Conservation (phyloP, 495 filamentous ascomycete species). For the Tuber umbilicatum region DNA sequence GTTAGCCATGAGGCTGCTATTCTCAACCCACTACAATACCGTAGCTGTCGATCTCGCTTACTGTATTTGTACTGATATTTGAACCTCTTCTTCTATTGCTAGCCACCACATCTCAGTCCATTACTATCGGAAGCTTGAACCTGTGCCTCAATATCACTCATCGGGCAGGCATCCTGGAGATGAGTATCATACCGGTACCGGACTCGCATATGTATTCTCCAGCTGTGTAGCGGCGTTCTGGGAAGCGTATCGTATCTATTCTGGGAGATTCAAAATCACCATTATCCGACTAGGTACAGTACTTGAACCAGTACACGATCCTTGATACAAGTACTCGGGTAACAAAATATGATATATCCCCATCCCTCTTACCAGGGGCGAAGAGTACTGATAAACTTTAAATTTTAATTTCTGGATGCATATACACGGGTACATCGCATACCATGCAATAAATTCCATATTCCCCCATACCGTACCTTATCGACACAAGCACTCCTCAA, state of each 20-base stretch:
- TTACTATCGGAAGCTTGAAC: not conserved
- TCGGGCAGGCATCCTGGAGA: not conserved
- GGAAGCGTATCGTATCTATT: not conserved
- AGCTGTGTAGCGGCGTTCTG: not conserved
- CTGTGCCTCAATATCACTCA: not conserved
- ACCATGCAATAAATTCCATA: not conserved
- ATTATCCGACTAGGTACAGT: no score
- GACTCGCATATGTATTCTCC: not conserved
- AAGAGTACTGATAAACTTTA: no score
- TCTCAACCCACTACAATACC: not conserved
- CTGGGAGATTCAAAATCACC: not conserved
- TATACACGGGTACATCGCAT: not conserved
- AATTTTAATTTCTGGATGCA: not conserved
- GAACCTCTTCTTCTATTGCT: conserved; percentile 5
- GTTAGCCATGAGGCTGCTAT: not conserved
- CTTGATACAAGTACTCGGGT: not conserved
- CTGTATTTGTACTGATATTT: conserved; percentile 15
- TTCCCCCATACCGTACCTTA: not conserved
- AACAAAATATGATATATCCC: no score
- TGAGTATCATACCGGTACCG: not conserved
- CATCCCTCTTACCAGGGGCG: no score
- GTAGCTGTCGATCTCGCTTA: not conserved
- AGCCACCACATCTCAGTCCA: not conserved
- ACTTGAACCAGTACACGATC: no score
- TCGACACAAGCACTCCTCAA: not conserved